A percentile compares a stretch with the other conserved stretches of the same genome.
phyloP scores from a whole-genome alignment of 805 yeast species.

The Saccharomycopsis schoenii region DNA sequence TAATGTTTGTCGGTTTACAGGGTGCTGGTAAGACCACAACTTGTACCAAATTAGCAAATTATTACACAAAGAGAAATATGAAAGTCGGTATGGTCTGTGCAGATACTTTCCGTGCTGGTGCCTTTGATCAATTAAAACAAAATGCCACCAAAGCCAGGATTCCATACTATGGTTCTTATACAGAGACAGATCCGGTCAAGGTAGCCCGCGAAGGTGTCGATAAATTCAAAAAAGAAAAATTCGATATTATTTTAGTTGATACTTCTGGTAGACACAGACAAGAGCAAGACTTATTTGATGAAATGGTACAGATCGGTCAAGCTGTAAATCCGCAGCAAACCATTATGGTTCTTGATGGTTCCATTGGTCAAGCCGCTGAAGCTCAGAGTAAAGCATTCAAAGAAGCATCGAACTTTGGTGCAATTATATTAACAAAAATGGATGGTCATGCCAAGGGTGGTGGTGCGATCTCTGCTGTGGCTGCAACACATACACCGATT shows the following conservation, averaged over 20 bases:
- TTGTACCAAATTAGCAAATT: constrained; percentile 92
- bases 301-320: constrained; percentile 87
- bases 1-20: constrained; percentile 97
- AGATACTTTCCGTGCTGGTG: constrained; percentile 99
- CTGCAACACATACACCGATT: constrained; percentile 91
- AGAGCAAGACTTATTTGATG: constrained; percentile 82
- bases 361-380: constrained; percentile 98
- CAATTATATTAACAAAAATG: constrained; percentile 90
- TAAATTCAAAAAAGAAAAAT: constrained; percentile 81
- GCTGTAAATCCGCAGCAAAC: constrained; percentile 92
- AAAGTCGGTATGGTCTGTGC: constrained; percentile 97
- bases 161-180: constrained; percentile 90
- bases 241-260: constrained; percentile 90
- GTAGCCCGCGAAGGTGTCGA: constrained; percentile 89
- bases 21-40: constrained; percentile 99
- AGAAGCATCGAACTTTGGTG: constrained; percentile 87
- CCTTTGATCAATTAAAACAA: constrained; percentile 95
- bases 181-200: constrained; percentile 90
- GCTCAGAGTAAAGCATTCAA: constrained; percentile 90
- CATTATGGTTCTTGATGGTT: constrained; percentile 93
- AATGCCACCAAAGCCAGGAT: constrained; percentile 92
- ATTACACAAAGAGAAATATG: constrained; percentile 85
- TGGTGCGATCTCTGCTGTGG: constrained; percentile 98
- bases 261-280: constrained; percentile 98
- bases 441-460: constrained; percentile 99